Percentiles rank a stretch among this genome's conserved stretches.
Evolutionary conservation across 1,284 basidiomycete species (phyloP).

Genomic region (Leccinum subrobustum): DNA sequence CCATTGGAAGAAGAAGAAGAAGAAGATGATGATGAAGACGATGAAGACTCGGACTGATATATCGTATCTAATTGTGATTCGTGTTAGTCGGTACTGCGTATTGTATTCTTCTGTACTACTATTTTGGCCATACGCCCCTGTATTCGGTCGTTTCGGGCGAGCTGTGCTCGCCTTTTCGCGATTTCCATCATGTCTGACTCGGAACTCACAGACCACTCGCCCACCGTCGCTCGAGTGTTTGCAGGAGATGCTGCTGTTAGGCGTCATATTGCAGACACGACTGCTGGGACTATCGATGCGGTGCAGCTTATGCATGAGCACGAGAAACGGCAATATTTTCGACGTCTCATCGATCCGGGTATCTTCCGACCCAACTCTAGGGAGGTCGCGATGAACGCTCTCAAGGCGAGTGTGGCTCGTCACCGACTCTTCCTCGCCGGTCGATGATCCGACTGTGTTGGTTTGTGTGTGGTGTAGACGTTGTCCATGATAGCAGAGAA

Average conservation of each 20-base stretch:
- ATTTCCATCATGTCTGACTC: constrained; percentile 18
- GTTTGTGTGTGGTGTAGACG: constrained; percentile 42
- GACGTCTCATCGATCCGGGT: constrained; percentile 74
- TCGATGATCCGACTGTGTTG: not conserved
- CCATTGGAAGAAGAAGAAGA: constrained; percentile 11
- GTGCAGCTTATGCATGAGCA: constrained; percentile 51
- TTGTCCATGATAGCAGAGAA: constrained; percentile 71
- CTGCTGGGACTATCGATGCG: constrained; percentile 34
- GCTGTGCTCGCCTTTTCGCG: not conserved
- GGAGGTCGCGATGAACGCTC: constrained; percentile 53
- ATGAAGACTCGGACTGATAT: constrained; percentile 22
- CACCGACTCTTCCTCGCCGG: not conserved
- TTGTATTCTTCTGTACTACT: not conserved
- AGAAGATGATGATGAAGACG: not conserved
- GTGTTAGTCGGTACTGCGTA: not conserved
- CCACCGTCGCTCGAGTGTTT: constrained; percentile 17
- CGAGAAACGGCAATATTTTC: constrained; percentile 65
- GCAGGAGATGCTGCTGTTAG: constrained; percentile 48
- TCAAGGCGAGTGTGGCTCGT: constrained; percentile 49
- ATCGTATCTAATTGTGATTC: not conserved
- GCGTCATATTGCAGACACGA: constrained; percentile 30
- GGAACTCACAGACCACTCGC: not conserved
- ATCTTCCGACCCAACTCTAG: constrained; percentile 70
- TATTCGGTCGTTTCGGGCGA: not conserved
- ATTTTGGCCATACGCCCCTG: constrained; percentile 15